Base-by-base conservation (phyloP, 208 protist genomes). In the Acanthamoeba healyi region DNA sequence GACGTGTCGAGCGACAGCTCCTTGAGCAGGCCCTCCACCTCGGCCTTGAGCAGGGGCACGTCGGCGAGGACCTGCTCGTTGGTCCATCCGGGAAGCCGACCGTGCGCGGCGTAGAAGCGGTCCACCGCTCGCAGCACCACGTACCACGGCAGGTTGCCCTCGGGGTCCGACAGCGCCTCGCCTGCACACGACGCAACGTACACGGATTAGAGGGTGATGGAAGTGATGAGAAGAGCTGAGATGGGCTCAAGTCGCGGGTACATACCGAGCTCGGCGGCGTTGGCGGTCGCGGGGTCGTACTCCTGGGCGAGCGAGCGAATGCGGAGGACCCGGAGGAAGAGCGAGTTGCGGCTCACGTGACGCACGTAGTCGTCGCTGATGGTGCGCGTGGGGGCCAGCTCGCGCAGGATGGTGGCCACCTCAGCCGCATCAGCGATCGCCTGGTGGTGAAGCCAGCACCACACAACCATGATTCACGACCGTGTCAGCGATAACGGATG, bases 111-210 rank as follows among this genome's bases (percentile, higher is more conserved):
- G 34, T 84, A 88, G 70, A 98, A 98, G 24, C 42, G 61, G 82
- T 98, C 96, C 26, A 94, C 87, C 9, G 96, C 96, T 67, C 97
- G 95, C 12, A 98, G 94, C 6, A 97, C 36, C 34, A 97, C 32
- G 77, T 98, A 98, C 40, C 61, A 97, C 24, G 91, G 32, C 40
- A 95, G 40, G 49, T 91, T 95, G 38, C 61, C 90, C 54, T 95
- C 29, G 36, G 89, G 72, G 61, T 91, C 93, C 2, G 29, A 29
- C 9, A 94, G 63, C 24, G 72, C 46, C 2, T 51, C 38, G 19
- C 24, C 32, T 79, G n/a, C 24, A n/a, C n/a, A n/a, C n/a, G n/a
- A n/a, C n/a, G n/a, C n/a, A n/a, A n/a, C n/a, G n/a, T n/a, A n/a
- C n/a, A n/a, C n/a, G n/a, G n/a, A n/a, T n/a, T n/a, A n/a, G n/a